Evolutionary conservation across 768 basidiomycete genomes (phyloP), one percentile per base, ranked within the genome.

Genomic region (Kwoniella newhampshirensis): DNA sequence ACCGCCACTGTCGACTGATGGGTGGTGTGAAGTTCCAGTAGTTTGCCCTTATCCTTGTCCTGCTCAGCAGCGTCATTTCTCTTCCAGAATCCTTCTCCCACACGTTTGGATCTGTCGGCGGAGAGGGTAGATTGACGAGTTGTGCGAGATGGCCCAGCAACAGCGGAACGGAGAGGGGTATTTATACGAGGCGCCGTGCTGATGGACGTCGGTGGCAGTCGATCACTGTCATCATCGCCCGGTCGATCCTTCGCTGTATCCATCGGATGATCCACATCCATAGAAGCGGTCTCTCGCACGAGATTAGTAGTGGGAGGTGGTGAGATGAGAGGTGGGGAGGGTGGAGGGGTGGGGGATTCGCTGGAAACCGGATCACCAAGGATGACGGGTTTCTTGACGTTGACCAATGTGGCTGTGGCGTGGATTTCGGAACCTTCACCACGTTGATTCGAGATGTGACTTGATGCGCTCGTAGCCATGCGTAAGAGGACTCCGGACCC

Each of bases 41-140:
- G 20, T 15, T 8, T 17, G 39, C 15, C 12, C 20, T 30, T n/a
- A n/a, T 6, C 32, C 36, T 45, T 28, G 15, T 26, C 53, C 40
- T 54, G 43, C 17, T n/a, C 40, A 30, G 27, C 57, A 3, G 50
- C 43, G n/a, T 57, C 47, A 21, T 50, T 50, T 44, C 53, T 48
- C 21, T 54, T 63, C 61, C 61, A 63, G 21, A 51, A 63, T 5
- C 55, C 56, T 39, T 63, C 61, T 43, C 40, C 57, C 0, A 39
- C 36, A 21, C 42, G 43, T 36, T 49, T 57, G 7, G 51, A 15
- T 36, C 23, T 27, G 23, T 55, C 17, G 44, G 26, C 20, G 54
- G 8, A 18, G 13, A 1, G n/a, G 26, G 11, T 11, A 27, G 25
- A 20, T 44, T 55, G 54, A 44, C 54, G 54, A 36, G 54, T 39